Evolutionary conservation across 2,329 filamentous ascomycete species (phyloP).

Genomic region (Venturiaceae sp.): DNA sequence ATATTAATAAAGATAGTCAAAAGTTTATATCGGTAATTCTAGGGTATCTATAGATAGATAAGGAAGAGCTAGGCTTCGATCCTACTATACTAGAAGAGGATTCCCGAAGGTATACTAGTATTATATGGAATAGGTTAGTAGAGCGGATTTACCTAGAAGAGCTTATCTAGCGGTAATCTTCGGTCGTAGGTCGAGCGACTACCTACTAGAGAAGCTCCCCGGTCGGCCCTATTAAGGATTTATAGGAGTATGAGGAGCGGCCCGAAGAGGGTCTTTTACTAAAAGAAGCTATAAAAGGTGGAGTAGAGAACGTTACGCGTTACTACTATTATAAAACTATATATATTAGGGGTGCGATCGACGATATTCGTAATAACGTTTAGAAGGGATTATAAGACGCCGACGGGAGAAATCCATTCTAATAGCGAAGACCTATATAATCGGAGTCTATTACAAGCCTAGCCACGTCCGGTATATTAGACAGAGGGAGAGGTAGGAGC

Average conservation of each 20-base stretch:
- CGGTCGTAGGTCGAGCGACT: background rate
- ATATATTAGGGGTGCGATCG: too few species aligned
- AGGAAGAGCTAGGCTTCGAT: too few species aligned
- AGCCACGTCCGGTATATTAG: background rate
- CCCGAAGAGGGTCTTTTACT: background rate
- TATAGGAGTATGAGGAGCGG: background rate
- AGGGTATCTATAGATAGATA: too few species aligned
- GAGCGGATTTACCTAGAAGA: background rate
- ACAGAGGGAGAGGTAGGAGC: conserved; percentile 5
- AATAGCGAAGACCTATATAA: background rate
- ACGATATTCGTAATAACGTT: too few species aligned
- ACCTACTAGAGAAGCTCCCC: background rate
- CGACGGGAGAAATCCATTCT: conserved; percentile 5
- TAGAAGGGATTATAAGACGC: too few species aligned
- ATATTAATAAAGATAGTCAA: too few species aligned
- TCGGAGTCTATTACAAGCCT: background rate
- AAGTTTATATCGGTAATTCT: too few species aligned
- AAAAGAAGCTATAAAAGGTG: background rate
- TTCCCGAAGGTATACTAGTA: background rate
- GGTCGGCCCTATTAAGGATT: background rate
- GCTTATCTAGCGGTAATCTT: background rate
- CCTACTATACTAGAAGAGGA: too few species aligned
- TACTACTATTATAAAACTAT: background rate
- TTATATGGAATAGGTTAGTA: background rate
- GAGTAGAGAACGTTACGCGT: background rate